Evolutionary conservation across 192 early-diverging fungal species (phyloP).

Genomic region (Diversispora eburnea): DNA sequence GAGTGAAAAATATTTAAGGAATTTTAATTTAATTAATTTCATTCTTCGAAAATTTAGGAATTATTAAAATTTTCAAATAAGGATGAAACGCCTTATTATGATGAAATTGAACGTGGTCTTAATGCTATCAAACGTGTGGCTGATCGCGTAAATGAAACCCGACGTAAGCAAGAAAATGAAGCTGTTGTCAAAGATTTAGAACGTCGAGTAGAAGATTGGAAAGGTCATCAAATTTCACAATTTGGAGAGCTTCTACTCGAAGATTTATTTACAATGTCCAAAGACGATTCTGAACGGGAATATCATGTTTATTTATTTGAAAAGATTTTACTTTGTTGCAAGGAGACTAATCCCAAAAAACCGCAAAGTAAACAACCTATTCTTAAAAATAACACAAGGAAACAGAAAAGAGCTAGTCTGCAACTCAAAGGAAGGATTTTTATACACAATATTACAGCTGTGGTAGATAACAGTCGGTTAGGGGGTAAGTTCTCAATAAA

Average conservation of each 20-base stretch:
- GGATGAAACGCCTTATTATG: conserved; percentile 50
- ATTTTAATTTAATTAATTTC: conserved; percentile 50
- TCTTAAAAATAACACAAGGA: conserved; percentile 49
- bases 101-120: conserved; percentile 70
- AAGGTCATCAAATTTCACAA: conserved; percentile 68
- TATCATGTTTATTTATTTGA: conserved; percentile 92
- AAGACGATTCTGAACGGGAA: conserved; percentile 74
- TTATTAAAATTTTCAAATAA: conserved; percentile 27
- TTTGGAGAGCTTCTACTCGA: conserved; percentile 82
- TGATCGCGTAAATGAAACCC: conserved; percentile 86
- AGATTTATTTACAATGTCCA: conserved; percentile 83
- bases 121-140: conserved; percentile 80
- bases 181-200: conserved; percentile 75
- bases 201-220: conserved; percentile 88
- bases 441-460: conserved; percentile 71
- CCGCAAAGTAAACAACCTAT: conserved; percentile 29
- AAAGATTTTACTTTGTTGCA: conserved; percentile 87
- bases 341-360: conserved; percentile 64
- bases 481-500: conserved; percentile 19
- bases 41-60: conserved; percentile 5
- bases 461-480: conserved; percentile 61
- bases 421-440: conserved; percentile 88
- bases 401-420: conserved; percentile 58
- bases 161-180: conserved; percentile 85
- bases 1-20: too few relatives aligned